Base-by-base conservation (phyloP, 176 grass and related monocot genomes). In the Eleusine indica region DNA sequence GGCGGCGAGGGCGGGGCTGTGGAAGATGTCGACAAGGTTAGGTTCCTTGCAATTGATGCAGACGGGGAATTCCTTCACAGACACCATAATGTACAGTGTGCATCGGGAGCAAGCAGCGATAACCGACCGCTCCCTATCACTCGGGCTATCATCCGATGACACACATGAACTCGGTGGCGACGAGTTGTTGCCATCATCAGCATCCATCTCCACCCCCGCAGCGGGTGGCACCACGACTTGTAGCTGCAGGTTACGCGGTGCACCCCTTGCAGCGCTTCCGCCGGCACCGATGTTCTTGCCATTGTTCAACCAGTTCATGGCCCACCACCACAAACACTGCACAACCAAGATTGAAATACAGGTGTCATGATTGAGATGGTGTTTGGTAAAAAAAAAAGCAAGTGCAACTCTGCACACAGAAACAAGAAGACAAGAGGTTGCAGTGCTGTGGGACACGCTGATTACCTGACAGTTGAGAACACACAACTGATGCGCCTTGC, bases 1-100 rank as follows among this genome's bases (percentile, higher is more conserved):
- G 54, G 18, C 6, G 5, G 18, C 5, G 18, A 18, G 52, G 40
- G 18, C 4, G 6, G 51, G 14, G 1, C 3, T 3, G 4, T 79
- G 61, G 68, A 84, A 73, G 81, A 85, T 68, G 81, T 93, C 80
- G 9, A 90, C 77, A 43, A 90, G 84, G 76, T 73, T 63, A 62
- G 83, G 81, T 40, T 87, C 78, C 77, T 89, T 92, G 91, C 84
- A 90, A 58, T 85, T 90, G 77, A 89, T 79, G 71, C 84, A 93
- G 67, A 68, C 85, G 18, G 84, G 87, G 76, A 60, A 86, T 41
- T 87, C 84, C 81, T 70, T 84, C 77, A 78, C 83, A 15, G 87
- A 68, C 41, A 90, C 84, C 87, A 93, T 89, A 77, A 82, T 80
- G 71, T 93, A 90, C 80, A 93, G 82, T 29, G 82, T 70, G 81